phyloP scores from a whole-genome alignment of 352 stramenopile species.

The Phytophthora pluvialis region DNA sequence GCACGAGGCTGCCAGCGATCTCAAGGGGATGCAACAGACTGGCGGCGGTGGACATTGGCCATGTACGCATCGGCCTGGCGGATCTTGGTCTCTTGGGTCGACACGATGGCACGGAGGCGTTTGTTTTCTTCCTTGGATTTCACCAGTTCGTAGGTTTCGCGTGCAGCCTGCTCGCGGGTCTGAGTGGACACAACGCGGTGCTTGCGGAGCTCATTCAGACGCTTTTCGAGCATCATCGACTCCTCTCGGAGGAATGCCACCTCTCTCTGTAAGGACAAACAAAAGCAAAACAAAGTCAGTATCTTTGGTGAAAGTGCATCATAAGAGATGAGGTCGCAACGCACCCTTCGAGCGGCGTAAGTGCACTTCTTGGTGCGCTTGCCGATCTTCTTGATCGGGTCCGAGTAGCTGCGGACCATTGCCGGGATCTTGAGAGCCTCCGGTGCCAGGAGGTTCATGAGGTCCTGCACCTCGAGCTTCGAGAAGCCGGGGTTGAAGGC shows the following conservation, averaged over 20 bases:
- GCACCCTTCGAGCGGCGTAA: conserved; percentile 58
- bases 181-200: conserved; percentile 10
- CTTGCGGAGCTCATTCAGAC: conserved; percentile 41
- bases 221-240: conserved; percentile 41
- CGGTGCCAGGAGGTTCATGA: conserved; percentile 44
- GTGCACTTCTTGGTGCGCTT: conserved; percentile 68
- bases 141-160: conserved; percentile 38
- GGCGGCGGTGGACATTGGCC: conserved; percentile 17
- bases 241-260: conserved; percentile 49
- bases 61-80: conserved; percentile 44
- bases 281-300: conserved; percentile 20
- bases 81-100: conserved; percentile 50
- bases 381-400: conserved; percentile 37
- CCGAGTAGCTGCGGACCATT: conserved; percentile 31
- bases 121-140: conserved; percentile 50
- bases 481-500: conserved; percentile 44
- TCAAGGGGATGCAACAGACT: conserved; percentile 10
- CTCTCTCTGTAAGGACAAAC: conserved; percentile 41
- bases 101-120: conserved; percentile 49
- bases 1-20: neutral
- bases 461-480: conserved; percentile 42
- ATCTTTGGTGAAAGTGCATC: neutral
- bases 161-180: conserved; percentile 28
- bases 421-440: conserved; percentile 28
- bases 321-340: neutral